Base-by-base conservation (phyloP, 768 basidiomycete genomes). In the Kwoniella sp. region DNA sequence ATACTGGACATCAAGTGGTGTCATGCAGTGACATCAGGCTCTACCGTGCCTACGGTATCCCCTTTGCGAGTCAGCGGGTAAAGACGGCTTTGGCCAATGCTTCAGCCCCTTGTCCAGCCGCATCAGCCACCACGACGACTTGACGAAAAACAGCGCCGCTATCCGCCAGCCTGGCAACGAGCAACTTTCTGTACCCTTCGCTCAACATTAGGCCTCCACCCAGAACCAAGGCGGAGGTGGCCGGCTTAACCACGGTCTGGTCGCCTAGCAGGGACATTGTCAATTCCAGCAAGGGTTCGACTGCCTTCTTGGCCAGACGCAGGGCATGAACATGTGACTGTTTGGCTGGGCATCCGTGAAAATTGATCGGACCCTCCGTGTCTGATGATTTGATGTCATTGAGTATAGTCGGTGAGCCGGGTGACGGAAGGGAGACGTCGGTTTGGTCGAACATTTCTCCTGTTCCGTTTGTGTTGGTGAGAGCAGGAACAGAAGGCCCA, bases 151-250 rank as follows among this genome's bases (percentile, higher is more conserved):
- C 46, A 2, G 70, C 49, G 3, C 64, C 59, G 17, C 53, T 43
- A 45, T 42, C 39, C 46, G 47, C 45, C 40, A 71, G 26, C 2
- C 59, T 62, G 1, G 52, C 40, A 19, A 65, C 15, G 8, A 73
- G 23, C 12, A 73, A 38, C 15, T 38, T 36, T 17, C 54, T 31
- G 28, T 68, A 71, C 9, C 67, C 72, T 14, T 32, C 32, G 7
- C 55, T 50, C 34, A 53, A 56, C 67, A 62, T 67, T 36, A 73
- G 31, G 2, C 72, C 72, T 8, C 72, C 72, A 22, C 72, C 72
- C 3, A 73, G 53, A 2, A 65, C 56, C 23, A 73, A 45, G 0
- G 57, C 58, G 3, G 67, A 59, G 2, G 39, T 46, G 12, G 41
- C 25, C 0, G 61, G 59, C 3, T 59, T 56, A 26, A 70, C 54